Percentiles rank a stretch among this genome's conserved stretches.
Conservation (phyloP, 805 yeast species). For the Nakazawaea wyomingensis region DNA sequence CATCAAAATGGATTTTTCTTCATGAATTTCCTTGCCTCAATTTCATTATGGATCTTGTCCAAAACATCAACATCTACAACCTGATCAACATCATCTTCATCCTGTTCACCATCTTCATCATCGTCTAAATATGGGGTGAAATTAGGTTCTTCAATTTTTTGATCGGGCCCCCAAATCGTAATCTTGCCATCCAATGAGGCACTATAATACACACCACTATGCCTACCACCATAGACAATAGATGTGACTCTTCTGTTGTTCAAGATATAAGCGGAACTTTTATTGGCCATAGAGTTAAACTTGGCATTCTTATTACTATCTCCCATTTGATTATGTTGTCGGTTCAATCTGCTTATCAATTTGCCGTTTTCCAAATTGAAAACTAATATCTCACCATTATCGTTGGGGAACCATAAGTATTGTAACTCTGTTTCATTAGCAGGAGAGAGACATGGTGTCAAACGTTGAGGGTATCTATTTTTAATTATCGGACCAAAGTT, state of each 20-base stretch:
- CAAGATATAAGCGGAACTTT: slow-evolving; percentile 2
- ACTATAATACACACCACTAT: slow-evolving; percentile 42
- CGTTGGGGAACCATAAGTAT: slow-evolving; percentile 66
- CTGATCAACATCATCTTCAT: slow-evolving; percentile 1
- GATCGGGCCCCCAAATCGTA: slow-evolving; percentile 47
- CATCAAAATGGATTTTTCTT: slow-evolving; percentile 8
- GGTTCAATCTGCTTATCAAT: slow-evolving; percentile 49
- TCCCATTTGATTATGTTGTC: slow-evolving; percentile 30
- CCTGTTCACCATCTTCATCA: background rate
- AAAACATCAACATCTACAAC: slow-evolving; percentile 14
- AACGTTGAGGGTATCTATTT: slow-evolving; percentile 53
- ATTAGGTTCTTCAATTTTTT: slow-evolving; percentile 4
- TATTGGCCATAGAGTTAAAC: background rate
- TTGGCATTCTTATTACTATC: too few species aligned
- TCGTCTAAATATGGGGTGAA: slow-evolving; percentile 13
- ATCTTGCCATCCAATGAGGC: slow-evolving; percentile 70
- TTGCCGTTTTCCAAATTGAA: slow-evolving; percentile 59
- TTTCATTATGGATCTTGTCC: slow-evolving; percentile 24
- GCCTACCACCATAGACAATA: slow-evolving; percentile 42
- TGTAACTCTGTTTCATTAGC: slow-evolving; percentile 48
- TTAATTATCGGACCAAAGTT: slow-evolving; percentile 78
- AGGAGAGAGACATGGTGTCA: slow-evolving; percentile 51
- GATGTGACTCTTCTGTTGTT: slow-evolving; percentile 38
- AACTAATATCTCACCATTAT: slow-evolving; percentile 64
- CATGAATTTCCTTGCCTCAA: slow-evolving; percentile 19